These are phyloP conservation scores for Hyphopichia homilentoma DNA, from an alignment of 805 yeast species.

Conservation along the genomic window DNA sequence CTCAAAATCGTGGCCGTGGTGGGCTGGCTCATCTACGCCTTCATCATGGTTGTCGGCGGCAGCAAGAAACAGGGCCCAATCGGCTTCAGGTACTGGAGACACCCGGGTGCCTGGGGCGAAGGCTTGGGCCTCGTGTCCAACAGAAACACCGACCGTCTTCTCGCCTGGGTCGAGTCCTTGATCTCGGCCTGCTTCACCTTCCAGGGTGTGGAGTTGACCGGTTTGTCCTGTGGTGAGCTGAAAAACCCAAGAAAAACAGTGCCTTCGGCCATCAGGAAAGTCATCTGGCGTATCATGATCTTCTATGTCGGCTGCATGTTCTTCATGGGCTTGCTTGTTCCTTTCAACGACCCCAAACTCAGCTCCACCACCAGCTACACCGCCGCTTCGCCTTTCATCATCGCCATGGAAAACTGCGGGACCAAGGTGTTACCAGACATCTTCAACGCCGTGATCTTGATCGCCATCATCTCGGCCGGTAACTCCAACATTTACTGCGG, in stretches of 20 bases:
- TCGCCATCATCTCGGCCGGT: slow-evolving; percentile 73
- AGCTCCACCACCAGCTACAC: slow-evolving; percentile 48
- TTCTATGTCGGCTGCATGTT: slow-evolving; percentile 34
- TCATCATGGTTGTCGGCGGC: slow-evolving; percentile 70
- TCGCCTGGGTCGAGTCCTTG: slow-evolving; percentile 68
- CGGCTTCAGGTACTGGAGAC: slow-evolving; percentile 78
- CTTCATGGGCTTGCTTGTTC: slow-evolving; percentile 40
- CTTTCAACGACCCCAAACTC: slow-evolving; percentile 46
- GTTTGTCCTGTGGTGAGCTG: slow-evolving; percentile 73
- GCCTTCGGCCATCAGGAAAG: slow-evolving; percentile 42
- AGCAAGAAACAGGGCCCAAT: slow-evolving; percentile 65
- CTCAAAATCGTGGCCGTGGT: slow-evolving; percentile 64
- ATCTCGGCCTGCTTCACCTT: slow-evolving; percentile 76
- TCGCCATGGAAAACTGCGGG: slow-evolving; percentile 62
- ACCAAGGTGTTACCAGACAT: slow-evolving; percentile 65
- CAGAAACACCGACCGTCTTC: slow-evolving; percentile 52
- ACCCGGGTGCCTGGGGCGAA: slow-evolving; percentile 75
- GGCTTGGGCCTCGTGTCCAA: slow-evolving; percentile 48
- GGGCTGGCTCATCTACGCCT: slow-evolving; percentile 65
- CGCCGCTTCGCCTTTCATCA: slow-evolving; percentile 73
- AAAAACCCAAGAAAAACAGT: slow-evolving; percentile 38
- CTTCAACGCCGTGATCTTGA: slow-evolving; percentile 69
- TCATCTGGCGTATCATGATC: slow-evolving; percentile 40
- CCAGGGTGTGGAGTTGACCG: slow-evolving; percentile 76
- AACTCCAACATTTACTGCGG: slow-evolving; percentile 73